A percentile compares a stretch with the other conserved stretches of the same genome.
phyloP scores from a whole-genome alignment of 352 stramenopile genomes.

The Pythium diclinum region DNA sequence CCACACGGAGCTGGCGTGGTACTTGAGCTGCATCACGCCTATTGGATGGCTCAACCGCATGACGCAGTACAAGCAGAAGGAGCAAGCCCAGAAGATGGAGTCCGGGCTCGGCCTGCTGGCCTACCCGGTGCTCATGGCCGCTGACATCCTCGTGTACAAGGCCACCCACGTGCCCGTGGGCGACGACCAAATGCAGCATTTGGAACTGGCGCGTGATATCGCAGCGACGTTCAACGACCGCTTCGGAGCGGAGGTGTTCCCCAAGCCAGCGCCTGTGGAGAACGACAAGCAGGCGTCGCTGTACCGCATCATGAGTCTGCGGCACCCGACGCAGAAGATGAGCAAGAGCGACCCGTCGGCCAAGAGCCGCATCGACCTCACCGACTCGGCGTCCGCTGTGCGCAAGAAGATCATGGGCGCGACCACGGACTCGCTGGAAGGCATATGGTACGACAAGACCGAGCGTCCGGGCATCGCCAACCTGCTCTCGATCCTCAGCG shows the following conservation, averaged over 20 bases:
- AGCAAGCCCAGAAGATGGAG: slow-evolving; percentile 69
- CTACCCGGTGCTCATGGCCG: slow-evolving; percentile 99
- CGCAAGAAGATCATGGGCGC: slow-evolving; percentile 87
- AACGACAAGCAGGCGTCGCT: slow-evolving; percentile 46
- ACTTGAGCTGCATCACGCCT: slow-evolving; percentile 96
- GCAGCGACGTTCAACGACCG: slow-evolving; percentile 95
- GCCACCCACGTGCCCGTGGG: slow-evolving; percentile 96
- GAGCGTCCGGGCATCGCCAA: slow-evolving; percentile 95
- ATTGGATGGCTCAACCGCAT: slow-evolving; percentile 98
- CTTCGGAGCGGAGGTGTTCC: slow-evolving; percentile 77
- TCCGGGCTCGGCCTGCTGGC: slow-evolving; percentile 93
- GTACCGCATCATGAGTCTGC: slow-evolving; percentile 97
- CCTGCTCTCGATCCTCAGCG: slow-evolving; percentile 90
- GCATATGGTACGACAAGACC: slow-evolving; percentile 87
- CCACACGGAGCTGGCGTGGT: slow-evolving; percentile 97
- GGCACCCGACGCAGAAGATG: slow-evolving; percentile 97
- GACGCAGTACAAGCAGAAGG: slow-evolving; percentile 99
- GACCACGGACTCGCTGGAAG: slow-evolving; percentile 84
- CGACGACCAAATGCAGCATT: slow-evolving; percentile 97
- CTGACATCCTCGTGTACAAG: slow-evolving; percentile 99
- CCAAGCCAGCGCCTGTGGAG: slow-evolving; percentile 51
- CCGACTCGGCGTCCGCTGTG: slow-evolving; percentile 65
- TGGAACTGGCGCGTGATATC: slow-evolving; percentile 98
- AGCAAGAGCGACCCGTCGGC: slow-evolving; percentile 95
- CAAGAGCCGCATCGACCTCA: slow-evolving; percentile 93